A percentile compares a stretch with the other conserved stretches of the same genome.
Conservation (phyloP, 108 stramenopile species). For the Fragilariopsis cylindrus region DNA sequence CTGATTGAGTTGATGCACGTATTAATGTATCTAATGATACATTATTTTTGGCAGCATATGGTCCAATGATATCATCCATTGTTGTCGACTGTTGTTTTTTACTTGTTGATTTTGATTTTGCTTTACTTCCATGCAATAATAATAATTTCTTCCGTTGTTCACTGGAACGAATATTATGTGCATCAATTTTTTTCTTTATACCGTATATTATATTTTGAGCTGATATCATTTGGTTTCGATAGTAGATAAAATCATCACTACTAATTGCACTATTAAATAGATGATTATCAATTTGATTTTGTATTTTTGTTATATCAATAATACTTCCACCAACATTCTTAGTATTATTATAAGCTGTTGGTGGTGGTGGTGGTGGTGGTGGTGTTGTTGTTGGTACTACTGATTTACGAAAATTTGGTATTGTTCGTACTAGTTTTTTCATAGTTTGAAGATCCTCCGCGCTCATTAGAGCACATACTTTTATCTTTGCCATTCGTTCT, state of each 20-base stretch:
- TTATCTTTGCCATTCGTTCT: slow-evolving; percentile 10
- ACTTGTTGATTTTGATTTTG: neutral
- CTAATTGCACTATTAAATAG: slow-evolving; percentile 20
- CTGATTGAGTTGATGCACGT: slow-evolving; percentile 52
- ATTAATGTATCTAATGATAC: slow-evolving; percentile 40
- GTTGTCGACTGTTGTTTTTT: neutral
- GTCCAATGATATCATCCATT: slow-evolving; percentile 37
- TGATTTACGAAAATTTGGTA: slow-evolving; percentile 2
- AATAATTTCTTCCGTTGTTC: slow-evolving; percentile 13
- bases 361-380: no score
- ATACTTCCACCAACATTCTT: neutral
- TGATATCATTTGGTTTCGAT: neutral
- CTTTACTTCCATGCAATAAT: neutral
- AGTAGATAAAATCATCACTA: slow-evolving; percentile 40
- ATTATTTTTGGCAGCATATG: slow-evolving; percentile 33
- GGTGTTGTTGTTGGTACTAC: neutral
- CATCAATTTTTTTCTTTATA: slow-evolving; percentile 27
- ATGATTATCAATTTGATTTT: slow-evolving; percentile 37
- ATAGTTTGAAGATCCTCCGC: slow-evolving; percentile 20
- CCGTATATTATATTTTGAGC: neutral
- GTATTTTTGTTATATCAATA: slow-evolving; percentile 4
- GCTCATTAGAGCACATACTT: no score
- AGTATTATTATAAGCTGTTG: no score
- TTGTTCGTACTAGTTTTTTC: neutral
- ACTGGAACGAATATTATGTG: slow-evolving; percentile 44